These are phyloP conservation scores for Globisporangium canariense DNA, from an alignment of 352 stramenopile genomes.

Conservation along the genomic window DNA sequence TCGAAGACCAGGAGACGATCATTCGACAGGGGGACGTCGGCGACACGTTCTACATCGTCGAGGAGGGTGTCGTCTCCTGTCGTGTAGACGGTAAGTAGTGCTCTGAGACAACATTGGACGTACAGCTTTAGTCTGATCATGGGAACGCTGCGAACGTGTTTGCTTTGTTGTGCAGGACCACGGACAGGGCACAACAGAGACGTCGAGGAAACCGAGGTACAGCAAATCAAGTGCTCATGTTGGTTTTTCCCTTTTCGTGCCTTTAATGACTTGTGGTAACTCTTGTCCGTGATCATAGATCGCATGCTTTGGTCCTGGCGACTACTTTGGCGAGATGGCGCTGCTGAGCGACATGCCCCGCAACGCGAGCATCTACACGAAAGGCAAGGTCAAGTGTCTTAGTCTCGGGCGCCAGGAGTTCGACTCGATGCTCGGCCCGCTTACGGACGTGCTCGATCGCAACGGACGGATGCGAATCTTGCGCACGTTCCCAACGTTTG, in stretches of 20 bases:
- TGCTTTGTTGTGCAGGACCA: constrained; percentile 6
- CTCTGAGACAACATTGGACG: background rate
- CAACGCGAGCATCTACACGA: constrained; percentile 66
- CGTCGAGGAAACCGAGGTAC: constrained; percentile 8
- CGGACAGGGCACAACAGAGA: constrained; percentile 1
- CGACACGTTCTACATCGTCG: constrained; percentile 83
- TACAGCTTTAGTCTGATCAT: background rate
- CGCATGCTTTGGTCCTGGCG: constrained; percentile 54
- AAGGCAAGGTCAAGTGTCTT: constrained; percentile 65
- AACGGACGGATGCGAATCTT: constrained; percentile 74
- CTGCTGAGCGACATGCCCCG: constrained; percentile 87
- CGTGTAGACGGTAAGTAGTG: constrained; percentile 37
- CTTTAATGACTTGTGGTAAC: no score
- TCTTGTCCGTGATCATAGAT: constrained; percentile 28
- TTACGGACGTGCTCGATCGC: constrained; percentile 67
- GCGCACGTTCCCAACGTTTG: constrained; percentile 49
- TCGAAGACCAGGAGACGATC: constrained; percentile 71
- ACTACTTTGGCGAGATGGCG: constrained; percentile 92
- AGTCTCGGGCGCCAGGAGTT: constrained; percentile 70
- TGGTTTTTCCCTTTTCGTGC: background rate
- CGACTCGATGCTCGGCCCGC: constrained; percentile 69
- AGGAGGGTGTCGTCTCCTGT: constrained; percentile 63
- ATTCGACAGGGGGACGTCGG: constrained; percentile 80
- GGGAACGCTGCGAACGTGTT: background rate
- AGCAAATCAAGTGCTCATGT: no score